Percentiles rank a stretch among this genome's conserved stretches.
phyloP scores from a whole-genome alignment of 208 protist species.

The Wallacemonas sp. region DNA sequence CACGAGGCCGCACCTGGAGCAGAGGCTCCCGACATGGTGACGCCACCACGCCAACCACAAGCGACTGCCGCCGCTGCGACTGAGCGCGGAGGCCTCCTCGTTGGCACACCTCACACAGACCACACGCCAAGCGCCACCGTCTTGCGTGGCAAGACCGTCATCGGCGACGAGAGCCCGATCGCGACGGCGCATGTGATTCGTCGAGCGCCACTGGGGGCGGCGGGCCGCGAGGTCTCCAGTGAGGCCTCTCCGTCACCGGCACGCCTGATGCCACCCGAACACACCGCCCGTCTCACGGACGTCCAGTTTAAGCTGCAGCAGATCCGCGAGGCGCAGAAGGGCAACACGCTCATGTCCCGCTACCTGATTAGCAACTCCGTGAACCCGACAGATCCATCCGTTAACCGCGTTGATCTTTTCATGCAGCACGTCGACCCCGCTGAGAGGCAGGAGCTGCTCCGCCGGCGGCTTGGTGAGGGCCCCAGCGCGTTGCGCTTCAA shows the following conservation, averaged over 20 bases:
- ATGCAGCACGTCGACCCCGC: constrained; percentile 21
- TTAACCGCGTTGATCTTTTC: constrained; percentile 15
- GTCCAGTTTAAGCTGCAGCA: constrained; percentile 50
- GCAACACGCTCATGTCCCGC: constrained; percentile 44
- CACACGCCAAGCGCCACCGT: neutral
- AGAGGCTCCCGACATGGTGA: constrained; percentile 9
- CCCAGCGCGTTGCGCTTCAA: constrained; percentile 41
- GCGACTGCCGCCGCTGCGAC: constrained; percentile 14
- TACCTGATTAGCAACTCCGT: constrained; percentile 57
- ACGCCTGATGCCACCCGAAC: neutral
- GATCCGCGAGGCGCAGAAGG: constrained; percentile 34
- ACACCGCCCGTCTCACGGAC: constrained; percentile 37
- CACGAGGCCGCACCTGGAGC: too few relatives aligned
- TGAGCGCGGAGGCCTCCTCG: neutral
- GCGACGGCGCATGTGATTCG: constrained; percentile 6
- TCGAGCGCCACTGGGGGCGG: neutral
- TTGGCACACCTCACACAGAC: neutral
- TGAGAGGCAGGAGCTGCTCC: constrained; percentile 6
- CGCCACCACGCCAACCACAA: neutral
- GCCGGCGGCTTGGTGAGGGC: constrained; percentile 11
- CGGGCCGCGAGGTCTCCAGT: constrained; percentile 10
- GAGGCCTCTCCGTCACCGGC: constrained; percentile 8
- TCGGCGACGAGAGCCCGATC: neutral
- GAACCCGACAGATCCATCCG: neutral
- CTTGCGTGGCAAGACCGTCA: neutral